Evolutionary conservation across 345 rosid genomes (phyloP).

Genomic region (Geranium brycei): DNA sequence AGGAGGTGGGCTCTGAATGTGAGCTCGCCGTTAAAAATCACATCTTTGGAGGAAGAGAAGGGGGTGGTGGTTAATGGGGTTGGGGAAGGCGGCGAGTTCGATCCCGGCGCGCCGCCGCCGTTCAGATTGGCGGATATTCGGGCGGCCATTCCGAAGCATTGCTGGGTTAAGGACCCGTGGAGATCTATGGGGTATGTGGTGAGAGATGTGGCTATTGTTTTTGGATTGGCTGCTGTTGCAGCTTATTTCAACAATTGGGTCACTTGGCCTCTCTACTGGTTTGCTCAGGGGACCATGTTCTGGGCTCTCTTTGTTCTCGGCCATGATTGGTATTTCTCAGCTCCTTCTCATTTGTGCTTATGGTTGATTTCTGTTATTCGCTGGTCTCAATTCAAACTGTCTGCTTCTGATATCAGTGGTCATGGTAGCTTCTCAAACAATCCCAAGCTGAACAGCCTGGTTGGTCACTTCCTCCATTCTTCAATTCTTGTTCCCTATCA

Average conservation of each 20-base stretch:
- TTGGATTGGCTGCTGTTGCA: slow-evolving; percentile 67
- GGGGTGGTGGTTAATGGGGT: no score
- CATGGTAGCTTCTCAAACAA: slow-evolving; percentile 89
- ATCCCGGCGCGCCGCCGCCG: slow-evolving; percentile 46
- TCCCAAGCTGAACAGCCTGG: slow-evolving; percentile 54
- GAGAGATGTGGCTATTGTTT: slow-evolving; percentile 56
- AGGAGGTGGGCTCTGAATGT: no score
- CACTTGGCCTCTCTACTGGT: slow-evolving; percentile 91
- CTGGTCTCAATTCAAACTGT: no score
- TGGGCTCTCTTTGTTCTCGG: slow-evolving; percentile 98
- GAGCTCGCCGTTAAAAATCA: no score
- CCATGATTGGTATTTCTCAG: slow-evolving; percentile 60
- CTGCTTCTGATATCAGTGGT: slow-evolving; percentile 32
- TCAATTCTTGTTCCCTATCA: slow-evolving; percentile 87
- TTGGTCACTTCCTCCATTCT: slow-evolving; percentile 81
- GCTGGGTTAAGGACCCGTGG: slow-evolving; percentile 88
- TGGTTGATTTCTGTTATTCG: no score
- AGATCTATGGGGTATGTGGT: slow-evolving; percentile 67
- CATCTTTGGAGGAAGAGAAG: no score
- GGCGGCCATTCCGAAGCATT: slow-evolving; percentile 80
- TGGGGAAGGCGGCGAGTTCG: slow-evolving; percentile 6
- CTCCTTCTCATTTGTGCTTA: no score
- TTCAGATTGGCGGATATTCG: slow-evolving; percentile 58
- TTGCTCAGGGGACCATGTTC: slow-evolving; percentile 88
- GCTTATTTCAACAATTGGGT: slow-evolving; percentile 53